Evolutionary conservation across 257 asterid species (phyloP), one percentile per base, ranked within the genome.

Genomic region (Gynochthodes officinalis): DNA sequence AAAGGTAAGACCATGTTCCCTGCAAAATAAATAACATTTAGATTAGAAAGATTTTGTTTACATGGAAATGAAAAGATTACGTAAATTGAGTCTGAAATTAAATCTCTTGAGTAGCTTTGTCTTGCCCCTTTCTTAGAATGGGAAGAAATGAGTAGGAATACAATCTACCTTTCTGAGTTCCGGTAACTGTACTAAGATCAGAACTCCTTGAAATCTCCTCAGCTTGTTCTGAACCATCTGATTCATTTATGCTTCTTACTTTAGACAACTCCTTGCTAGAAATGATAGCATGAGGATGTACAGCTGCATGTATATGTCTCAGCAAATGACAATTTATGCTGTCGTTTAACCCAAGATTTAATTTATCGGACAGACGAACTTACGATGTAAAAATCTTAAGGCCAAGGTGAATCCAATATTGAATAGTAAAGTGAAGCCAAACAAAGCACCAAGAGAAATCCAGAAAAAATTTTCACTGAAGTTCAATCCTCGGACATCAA

Each of bases 231-330:
- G 33, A 11, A 48, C 64, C 8, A 35, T 72, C 72, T 79, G 84
- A 49, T 65, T 77, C 48, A 76, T 63, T 79, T 78, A 80, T 59
- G 61, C 53, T 79, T 79, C 80, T 60, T 19, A 14, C 18, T 73
- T 73, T 64, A 16, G 12, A 39, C 32, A 82, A 78, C 54, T 84
- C 81, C 37, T 86, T 89, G 0, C 52, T 83, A 74, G 96, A 89
- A 64, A 89, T 83, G 64, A 89, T 87, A 64, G 89, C 90, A 35
- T 90, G 89, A 76, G 93, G 80, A 73, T 84, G 83, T 49, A 88
- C 70, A 83, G 96, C 96, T 89, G 86, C 49, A 73, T 80, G 75
- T 69, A 70, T 69, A 13, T 15, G 11, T 46, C 64, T 76, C 50
- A 70, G 65, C 53, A 67, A 32, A 30, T 5, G 39, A 70, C 48